A percentile compares a stretch with the other conserved stretches of the same genome.
Conservation (phyloP, 331 rosid genomes). For the Quercus lobata region DNA sequence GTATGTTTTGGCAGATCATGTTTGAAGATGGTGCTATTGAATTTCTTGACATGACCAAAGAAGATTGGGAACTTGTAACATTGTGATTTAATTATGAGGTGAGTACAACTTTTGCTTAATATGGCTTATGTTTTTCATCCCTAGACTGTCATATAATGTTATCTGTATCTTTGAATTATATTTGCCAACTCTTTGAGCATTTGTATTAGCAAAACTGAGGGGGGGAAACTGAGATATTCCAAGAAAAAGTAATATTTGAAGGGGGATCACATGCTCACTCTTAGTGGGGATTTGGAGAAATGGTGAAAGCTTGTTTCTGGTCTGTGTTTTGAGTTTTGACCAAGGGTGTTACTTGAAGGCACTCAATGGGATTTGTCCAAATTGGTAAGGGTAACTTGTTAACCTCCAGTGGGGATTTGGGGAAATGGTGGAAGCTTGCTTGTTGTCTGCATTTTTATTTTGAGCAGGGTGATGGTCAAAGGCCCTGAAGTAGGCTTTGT, state of each 20-base stretch:
- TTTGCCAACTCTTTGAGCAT: not conserved
- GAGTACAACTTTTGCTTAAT: constrained; percentile 10
- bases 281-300: not conserved
- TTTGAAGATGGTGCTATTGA: constrained; percentile 67
- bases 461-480: not conserved
- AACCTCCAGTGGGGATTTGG: no score
- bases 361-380: not conserved
- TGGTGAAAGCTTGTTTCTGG: not conserved
- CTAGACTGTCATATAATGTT: constrained; percentile 8
- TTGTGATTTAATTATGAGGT: constrained; percentile 34
- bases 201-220: not conserved
- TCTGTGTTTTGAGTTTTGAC: not conserved
- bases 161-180: not conserved
- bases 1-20: constrained; percentile 57
- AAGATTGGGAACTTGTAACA: constrained; percentile 69
- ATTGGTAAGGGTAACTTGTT: not conserved
- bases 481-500: not conserved
- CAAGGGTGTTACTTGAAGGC: not conserved
- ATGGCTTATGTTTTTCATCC: constrained; percentile 8
- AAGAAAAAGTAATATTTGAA: not conserved
- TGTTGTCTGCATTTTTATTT: not conserved
- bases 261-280: not conserved
- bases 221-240: not conserved
- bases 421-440: not conserved
- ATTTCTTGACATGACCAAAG: constrained; percentile 72